Conservation (phyloP, 1,284 basidiomycete genomes). For the Austroboletus olivaceoglutinosus region DNA sequence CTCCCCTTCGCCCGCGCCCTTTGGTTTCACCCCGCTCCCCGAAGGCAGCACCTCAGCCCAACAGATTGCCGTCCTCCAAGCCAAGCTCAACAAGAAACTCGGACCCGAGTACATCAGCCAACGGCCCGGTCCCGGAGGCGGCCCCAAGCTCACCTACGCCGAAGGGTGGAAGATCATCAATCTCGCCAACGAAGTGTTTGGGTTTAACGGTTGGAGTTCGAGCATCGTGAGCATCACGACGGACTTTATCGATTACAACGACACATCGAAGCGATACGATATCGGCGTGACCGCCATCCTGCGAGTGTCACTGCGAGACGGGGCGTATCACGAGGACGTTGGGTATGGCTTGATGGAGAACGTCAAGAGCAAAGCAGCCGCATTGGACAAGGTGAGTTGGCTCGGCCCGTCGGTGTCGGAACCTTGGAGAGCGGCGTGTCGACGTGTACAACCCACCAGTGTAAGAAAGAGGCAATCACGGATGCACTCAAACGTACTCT, state of each 20-base stretch:
- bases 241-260: slow-evolving; percentile 70
- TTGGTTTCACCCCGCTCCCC: slow-evolving; percentile 36
- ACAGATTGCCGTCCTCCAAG: slow-evolving; percentile 74
- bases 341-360: slow-evolving; percentile 92
- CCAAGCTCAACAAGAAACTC: slow-evolving; percentile 82
- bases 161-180: slow-evolving; percentile 98
- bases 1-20: slow-evolving; percentile 1
- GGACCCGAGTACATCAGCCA: slow-evolving; percentile 93
- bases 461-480: slow-evolving; percentile 97
- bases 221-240: slow-evolving; percentile 77
- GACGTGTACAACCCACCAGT: slow-evolving; percentile 47
- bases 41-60: slow-evolving; percentile 50
- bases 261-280: slow-evolving; percentile 65
- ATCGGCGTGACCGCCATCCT: slow-evolving; percentile 86
- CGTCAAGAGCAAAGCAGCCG: slow-evolving; percentile 77
- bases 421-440: neutral
- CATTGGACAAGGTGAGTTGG: slow-evolving; percentile 81
- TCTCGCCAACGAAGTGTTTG: slow-evolving; percentile 97
- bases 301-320: slow-evolving; percentile 85
- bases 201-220: slow-evolving; percentile 97
- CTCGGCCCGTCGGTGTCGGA: neutral
- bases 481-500: slow-evolving; percentile 91
- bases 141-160: slow-evolving; percentile 87
- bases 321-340: slow-evolving; percentile 89
- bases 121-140: slow-evolving; percentile 85